Base-by-base conservation (phyloP, 2,329 filamentous ascomycete species). In the Monilinia laxa region DNA sequence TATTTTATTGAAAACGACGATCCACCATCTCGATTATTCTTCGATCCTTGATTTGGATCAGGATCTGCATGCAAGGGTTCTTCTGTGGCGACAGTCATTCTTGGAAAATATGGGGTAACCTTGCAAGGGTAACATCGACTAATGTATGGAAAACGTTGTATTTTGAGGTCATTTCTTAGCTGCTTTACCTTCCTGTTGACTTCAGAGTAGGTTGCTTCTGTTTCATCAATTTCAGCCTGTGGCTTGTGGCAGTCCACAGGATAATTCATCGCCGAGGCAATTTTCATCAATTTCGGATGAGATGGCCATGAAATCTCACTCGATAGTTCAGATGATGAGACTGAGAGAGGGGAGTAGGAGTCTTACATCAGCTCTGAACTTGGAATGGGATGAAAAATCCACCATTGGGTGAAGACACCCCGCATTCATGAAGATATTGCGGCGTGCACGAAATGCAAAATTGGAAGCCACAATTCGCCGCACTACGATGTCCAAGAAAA, bases 81-180 rank as follows among this genome's bases (percentile, higher is more conserved):
- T 25, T 6, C 18, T 20, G 3, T n/a, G 40, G 42, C 25, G 40
- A 18, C 42, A 7, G 20, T 47, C 25, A 59, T n/a, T 9, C 1
- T 47, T 23, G 4, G 42, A 59, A 59, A 23, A 25, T 59, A 31
- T 35, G 56, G 56, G 56, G 40, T 47, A 49, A 31, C 42, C 56
- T 59, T 59, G 42, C 47, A 18, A n/a, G n/a, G 28, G 25, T 49
- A 7, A 47, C 25, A 49, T 31, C 47, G 56, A 47, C 42, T 59
- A 31, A 35, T 35, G 5, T 35, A 35, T 35, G 31, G 2, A 35
- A 35, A 9, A 35, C 31, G 31, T 35, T 35, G 31, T 35, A 5
- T 35, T 9, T 35, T 6, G 4, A 35, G 31, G 7, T 35, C 3
- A 35, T 35, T 14, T 14, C 20, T 42, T 25, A 4, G 38, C 38